phyloP scores from a whole-genome alignment of 345 rosid genomes.

The Eucalyptus leucophloia region DNA sequence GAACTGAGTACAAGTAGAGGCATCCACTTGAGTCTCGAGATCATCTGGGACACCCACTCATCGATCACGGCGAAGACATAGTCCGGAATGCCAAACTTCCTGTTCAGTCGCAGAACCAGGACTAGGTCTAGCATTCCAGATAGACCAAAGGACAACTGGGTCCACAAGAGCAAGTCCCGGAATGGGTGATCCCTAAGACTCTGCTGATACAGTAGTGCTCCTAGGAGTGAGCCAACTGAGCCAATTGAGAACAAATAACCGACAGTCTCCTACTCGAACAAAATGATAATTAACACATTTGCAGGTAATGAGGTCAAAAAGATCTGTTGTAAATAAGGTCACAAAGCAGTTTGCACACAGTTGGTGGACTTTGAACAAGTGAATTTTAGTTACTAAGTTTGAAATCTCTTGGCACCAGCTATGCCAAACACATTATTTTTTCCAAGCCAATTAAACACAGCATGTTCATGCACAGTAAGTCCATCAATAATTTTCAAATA shows the following conservation, averaged over 20 bases:
- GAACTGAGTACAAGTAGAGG: slow-evolving; percentile 82
- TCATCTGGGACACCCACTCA: slow-evolving; percentile 50
- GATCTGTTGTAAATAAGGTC: not conserved
- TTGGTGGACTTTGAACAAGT: not conserved
- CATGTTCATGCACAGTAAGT: not conserved
- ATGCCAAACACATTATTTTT: not conserved
- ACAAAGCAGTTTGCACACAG: not conserved
- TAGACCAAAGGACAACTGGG: slow-evolving; percentile 63
- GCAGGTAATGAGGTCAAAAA: not conserved
- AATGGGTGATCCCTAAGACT: slow-evolving; percentile 68
- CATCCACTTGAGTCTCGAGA: slow-evolving; percentile 81
- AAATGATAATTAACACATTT: not conserved
- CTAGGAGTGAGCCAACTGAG: slow-evolving; percentile 76
- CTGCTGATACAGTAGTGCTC: slow-evolving; percentile 61
- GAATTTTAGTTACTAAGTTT: not conserved
- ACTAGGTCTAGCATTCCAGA: slow-evolving; percentile 85
- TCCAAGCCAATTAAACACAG: not conserved
- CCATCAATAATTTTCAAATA: not conserved
- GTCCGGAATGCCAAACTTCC: slow-evolving; percentile 60
- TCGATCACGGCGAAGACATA: slow-evolving; percentile 60
- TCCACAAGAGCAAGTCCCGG: slow-evolving; percentile 61
- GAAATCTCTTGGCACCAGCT: not conserved
- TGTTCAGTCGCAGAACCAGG: slow-evolving; percentile 65
- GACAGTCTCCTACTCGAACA: slow-evolving; percentile 54
- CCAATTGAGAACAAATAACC: slow-evolving; percentile 84